Percentiles rank a stretch among this genome's conserved stretches.
phyloP scores from a whole-genome alignment of 192 early-diverging fungal species.

The Paraglomus brasilianum region DNA sequence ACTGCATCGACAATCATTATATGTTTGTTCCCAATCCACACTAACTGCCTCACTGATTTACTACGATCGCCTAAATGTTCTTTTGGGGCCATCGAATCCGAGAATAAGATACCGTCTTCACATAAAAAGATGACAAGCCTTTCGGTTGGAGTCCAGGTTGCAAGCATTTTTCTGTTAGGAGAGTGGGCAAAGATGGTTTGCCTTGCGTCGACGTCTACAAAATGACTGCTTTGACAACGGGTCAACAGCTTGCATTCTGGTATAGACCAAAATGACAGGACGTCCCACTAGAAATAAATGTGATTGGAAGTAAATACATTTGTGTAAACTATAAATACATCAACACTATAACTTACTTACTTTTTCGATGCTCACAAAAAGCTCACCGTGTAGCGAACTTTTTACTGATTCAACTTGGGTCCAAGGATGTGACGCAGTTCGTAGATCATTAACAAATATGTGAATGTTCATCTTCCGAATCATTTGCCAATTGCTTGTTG shows the following conservation, averaged over 20 bases:
- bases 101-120: constrained; percentile 1
- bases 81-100: background rate
- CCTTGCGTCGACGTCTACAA: constrained; percentile 1
- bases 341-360: background rate
- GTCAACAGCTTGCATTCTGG: background rate
- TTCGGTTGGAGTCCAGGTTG: constrained; percentile 18
- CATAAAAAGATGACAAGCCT: constrained; percentile 2
- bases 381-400: background rate
- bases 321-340: background rate
- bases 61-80: background rate
- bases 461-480: background rate
- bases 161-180: constrained; percentile 7
- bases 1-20: background rate
- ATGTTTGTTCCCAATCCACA: constrained; percentile 13
- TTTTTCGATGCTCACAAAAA: constrained; percentile 12
- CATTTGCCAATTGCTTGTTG: constrained; percentile 5
- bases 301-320: background rate
- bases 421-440: constrained; percentile 13
- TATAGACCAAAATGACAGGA: constrained; percentile 3
- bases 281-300: background rate
- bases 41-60: background rate
- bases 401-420: constrained; percentile 3
- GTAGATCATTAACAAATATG: background rate
- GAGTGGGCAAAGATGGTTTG: constrained; percentile 9
- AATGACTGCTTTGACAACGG: constrained; percentile 1